Percentiles rank a stretch among this genome's conserved stretches.
Evolutionary conservation across 2,329 filamentous ascomycete genomes (phyloP).

Genomic region (Onygenales sp.): DNA sequence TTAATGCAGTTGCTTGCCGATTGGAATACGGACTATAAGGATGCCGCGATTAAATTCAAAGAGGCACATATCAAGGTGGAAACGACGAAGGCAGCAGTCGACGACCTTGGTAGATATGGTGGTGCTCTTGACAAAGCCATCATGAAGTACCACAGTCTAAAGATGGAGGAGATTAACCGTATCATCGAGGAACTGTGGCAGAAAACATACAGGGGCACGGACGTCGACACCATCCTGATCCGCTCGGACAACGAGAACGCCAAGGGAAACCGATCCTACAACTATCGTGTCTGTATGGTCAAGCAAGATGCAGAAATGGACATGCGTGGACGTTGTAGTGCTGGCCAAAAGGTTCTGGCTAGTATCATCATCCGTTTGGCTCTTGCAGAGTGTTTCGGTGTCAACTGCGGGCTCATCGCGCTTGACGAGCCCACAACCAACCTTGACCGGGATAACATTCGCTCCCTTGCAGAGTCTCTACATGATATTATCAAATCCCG

Average conservation of each 20-base stretch:
- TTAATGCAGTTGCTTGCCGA: slow-evolving; percentile 63
- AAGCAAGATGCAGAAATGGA: slow-evolving; percentile 98
- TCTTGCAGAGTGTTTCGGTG: slow-evolving; percentile 89
- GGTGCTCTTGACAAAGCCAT: slow-evolving; percentile 88
- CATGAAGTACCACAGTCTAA: slow-evolving; percentile 90
- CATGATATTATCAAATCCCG: slow-evolving; percentile 79
- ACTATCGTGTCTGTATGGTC: slow-evolving; percentile 96
- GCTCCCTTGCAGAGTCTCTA: slow-evolving; percentile 72
- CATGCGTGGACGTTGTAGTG: slow-evolving; percentile 95
- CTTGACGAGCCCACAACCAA: slow-evolving; percentile 98
- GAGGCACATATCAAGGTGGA: slow-evolving; percentile 81
- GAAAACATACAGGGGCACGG: slow-evolving; percentile 90
- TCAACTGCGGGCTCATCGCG: slow-evolving; percentile 91
- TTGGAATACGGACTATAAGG: slow-evolving; percentile 78
- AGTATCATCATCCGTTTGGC: slow-evolving; percentile 96
- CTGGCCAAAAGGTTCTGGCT: slow-evolving; percentile 91
- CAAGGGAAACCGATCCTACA: slow-evolving; percentile 73
- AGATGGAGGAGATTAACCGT: slow-evolving; percentile 97
- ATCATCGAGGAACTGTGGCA: slow-evolving; percentile 97
- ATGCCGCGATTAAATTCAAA: slow-evolving; percentile 71
- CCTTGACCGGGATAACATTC: slow-evolving; percentile 89
- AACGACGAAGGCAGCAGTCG: slow-evolving; percentile 85
- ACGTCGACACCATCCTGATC: slow-evolving; percentile 94
- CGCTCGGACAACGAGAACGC: slow-evolving; percentile 76
- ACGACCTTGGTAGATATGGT: slow-evolving; percentile 75